phyloP scores from a whole-genome alignment of 192 early-diverging fungal genomes.

The Mortierella antarctica region DNA sequence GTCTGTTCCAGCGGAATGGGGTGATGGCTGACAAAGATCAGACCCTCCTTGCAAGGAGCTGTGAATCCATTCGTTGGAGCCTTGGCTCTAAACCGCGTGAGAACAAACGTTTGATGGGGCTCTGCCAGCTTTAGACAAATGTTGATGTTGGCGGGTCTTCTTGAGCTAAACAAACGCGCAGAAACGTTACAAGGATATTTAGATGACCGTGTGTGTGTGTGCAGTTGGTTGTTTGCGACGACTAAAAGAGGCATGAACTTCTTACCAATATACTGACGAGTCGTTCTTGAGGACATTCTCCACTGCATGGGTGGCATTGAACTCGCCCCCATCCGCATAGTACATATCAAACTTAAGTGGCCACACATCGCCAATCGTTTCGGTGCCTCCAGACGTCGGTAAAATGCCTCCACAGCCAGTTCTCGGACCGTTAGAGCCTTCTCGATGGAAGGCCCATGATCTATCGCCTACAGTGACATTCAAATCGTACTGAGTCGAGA shows the following conservation, averaged over 20 bases:
- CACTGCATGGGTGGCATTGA: constrained; percentile 53
- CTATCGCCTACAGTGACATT: neutral
- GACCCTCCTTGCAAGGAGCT: constrained; percentile 66
- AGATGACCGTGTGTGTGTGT: neutral
- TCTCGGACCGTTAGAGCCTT: neutral
- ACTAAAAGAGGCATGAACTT: neutral
- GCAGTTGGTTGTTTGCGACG: neutral
- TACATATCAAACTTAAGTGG: constrained; percentile 49
- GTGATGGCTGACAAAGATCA: constrained; percentile 63
- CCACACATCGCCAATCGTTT: constrained; percentile 31
- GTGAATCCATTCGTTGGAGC: constrained; percentile 64
- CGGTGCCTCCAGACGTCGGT: neutral
- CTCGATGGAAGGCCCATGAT: neutral
- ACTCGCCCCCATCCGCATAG: constrained; percentile 47
- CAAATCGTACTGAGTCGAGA: constrained; percentile 9
- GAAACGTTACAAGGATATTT: neutral
- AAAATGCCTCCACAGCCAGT: constrained; percentile 15
- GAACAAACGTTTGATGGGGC: constrained; percentile 45
- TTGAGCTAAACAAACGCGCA: constrained; percentile 24
- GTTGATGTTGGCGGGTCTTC: constrained; percentile 52
- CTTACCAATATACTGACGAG: constrained; percentile 59
- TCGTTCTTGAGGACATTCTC: constrained; percentile 61
- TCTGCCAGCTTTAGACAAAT: constrained; percentile 45
- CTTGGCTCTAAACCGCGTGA: constrained; percentile 59
- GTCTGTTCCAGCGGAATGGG: constrained; percentile 58